Percentiles rank a stretch among this genome's conserved stretches.
These are phyloP conservation scores for Trichoderma gracile DNA, from an alignment of 2,329 filamentous ascomycete species.

Conservation along the genomic window DNA sequence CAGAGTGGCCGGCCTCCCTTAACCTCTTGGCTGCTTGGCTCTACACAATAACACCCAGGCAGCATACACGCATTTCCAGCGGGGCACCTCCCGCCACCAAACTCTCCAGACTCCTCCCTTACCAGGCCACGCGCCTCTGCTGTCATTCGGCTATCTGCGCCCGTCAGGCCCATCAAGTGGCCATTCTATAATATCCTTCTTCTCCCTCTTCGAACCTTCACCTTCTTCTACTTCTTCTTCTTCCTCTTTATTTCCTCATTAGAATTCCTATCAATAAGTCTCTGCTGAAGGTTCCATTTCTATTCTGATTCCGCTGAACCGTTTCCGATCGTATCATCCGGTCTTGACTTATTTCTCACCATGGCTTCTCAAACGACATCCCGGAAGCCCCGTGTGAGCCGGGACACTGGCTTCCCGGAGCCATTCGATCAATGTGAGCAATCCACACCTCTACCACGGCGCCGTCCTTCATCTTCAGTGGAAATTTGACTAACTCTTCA, in stretches of 20 bases:
- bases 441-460: neutral
- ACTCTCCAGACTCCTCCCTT: conserved; percentile 21
- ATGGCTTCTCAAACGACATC: conserved; percentile 21
- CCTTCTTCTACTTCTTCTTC: neutral
- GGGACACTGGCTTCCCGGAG: conserved; percentile 56
- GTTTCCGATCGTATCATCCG: neutral
- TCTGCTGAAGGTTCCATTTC: too few species aligned
- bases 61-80: conserved; percentile 1
- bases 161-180: conserved; percentile 6
- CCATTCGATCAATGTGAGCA: conserved; percentile 50
- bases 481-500: neutral
- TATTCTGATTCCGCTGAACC: too few species aligned
- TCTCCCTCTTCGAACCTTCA: neutral
- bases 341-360: neutral
- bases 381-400: conserved; percentile 29
- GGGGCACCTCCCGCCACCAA: conserved; percentile 22
- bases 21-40: neutral
- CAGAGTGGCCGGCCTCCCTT: neutral
- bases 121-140: conserved; percentile 20
- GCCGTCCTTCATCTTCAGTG: neutral
- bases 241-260: neutral
- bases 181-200: neutral
- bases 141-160: conserved; percentile 18
- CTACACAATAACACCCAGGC: neutral
- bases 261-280: too few species aligned